These are phyloP conservation scores for Cordyceps pruinosa DNA, from an alignment of 2,329 filamentous ascomycete species.

Conservation along the genomic window DNA sequence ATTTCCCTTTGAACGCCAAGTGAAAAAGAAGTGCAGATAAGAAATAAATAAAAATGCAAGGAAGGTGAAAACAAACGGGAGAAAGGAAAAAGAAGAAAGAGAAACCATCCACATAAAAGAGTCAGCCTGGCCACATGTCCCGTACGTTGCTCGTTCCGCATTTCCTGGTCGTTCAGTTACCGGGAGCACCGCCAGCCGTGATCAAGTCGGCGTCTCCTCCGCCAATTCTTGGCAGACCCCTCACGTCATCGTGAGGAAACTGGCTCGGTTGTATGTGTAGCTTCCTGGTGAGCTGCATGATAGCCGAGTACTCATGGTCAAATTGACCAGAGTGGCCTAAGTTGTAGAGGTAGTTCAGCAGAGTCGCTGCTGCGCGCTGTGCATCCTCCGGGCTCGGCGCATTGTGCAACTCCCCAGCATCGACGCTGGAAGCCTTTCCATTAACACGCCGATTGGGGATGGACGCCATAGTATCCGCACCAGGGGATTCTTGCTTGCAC, in stretches of 20 bases:
- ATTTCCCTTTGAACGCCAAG: background rate
- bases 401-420: background rate
- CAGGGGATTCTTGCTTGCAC: slow-evolving; percentile 1
- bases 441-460: background rate
- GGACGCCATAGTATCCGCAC: background rate
- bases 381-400: slow-evolving; percentile 83
- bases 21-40: slow-evolving; percentile 12
- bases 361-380: slow-evolving; percentile 69
- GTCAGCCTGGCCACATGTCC: background rate
- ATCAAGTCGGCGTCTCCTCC: slow-evolving; percentile 45
- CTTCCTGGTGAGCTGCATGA: slow-evolving; percentile 81
- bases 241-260: slow-evolving; percentile 29
- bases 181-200: background rate
- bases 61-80: background rate
- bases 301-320: slow-evolving; percentile 69
- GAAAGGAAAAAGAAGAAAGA: background rate
- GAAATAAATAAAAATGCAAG: background rate
- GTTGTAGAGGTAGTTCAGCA: slow-evolving; percentile 74
- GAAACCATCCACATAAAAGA: background rate
- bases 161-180: background rate
- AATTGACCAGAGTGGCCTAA: slow-evolving; percentile 59
- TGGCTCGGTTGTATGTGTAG: slow-evolving; percentile 59
- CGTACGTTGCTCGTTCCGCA: background rate
- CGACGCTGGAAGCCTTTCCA: background rate
- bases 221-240: slow-evolving; percentile 48